A percentile compares a stretch with the other conserved stretches of the same genome.
Evolutionary conservation across 345 rosid genomes (phyloP).

Genomic region (Isatis tinctoria): DNA sequence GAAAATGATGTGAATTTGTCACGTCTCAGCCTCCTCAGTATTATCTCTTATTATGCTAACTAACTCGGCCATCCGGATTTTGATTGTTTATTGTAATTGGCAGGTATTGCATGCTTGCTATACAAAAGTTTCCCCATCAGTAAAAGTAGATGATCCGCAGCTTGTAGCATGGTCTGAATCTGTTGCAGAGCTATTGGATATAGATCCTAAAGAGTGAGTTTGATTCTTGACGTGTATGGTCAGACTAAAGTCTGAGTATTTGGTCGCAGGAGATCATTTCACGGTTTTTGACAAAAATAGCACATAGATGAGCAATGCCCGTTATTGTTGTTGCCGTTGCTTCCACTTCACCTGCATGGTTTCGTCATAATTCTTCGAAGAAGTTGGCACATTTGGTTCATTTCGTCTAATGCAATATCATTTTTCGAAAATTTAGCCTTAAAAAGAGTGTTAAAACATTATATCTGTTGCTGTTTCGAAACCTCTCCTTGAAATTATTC

Average conservation of each 20-base stretch:
- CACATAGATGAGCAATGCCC: background rate
- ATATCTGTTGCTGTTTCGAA: background rate
- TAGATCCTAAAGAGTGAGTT: constrained; percentile 91
- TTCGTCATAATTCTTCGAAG: background rate
- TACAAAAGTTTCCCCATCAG: constrained; percentile 83
- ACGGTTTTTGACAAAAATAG: background rate
- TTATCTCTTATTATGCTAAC: background rate
- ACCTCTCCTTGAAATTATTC: background rate
- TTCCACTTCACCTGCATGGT: background rate
- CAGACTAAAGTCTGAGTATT: background rate
- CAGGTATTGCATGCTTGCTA: constrained; percentile 92
- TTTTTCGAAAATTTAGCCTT: background rate
- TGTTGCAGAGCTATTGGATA: constrained; percentile 69
- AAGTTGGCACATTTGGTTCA: background rate
- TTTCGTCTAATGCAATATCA: background rate
- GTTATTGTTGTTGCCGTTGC: background rate
- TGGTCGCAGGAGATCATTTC: background rate
- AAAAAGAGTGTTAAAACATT: background rate
- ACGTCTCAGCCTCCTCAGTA: background rate
- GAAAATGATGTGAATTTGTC: background rate
- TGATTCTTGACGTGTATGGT: background rate
- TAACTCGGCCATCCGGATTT: background rate
- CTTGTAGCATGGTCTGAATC: constrained; percentile 95
- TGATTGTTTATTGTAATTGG: background rate
- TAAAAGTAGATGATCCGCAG: constrained; percentile 80